These are phyloP conservation scores for Gaultheria prostrata DNA, from an alignment of 148 eudicot genomes.

Conservation along the genomic window DNA sequence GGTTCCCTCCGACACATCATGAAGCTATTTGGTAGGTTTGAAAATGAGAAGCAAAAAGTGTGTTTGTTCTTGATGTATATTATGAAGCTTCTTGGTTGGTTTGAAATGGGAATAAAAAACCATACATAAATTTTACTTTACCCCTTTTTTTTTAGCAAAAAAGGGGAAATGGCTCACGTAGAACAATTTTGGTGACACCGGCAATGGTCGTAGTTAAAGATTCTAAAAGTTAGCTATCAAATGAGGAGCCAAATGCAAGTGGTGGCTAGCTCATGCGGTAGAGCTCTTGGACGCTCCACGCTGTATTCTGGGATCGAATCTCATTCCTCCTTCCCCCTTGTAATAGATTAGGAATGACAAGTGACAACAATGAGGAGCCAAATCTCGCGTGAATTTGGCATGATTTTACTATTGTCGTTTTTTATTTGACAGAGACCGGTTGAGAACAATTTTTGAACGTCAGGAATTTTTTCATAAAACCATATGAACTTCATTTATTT, in stretches of 20 bases:
- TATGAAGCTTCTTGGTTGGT: neutral
- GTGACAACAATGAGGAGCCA: neutral
- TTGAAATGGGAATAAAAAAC: neutral
- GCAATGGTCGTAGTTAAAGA: neutral
- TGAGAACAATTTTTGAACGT: too few relatives aligned
- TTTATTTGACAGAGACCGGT: neutral
- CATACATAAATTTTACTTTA: neutral
- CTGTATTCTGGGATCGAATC: too few relatives aligned
- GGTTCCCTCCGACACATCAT: too few relatives aligned
- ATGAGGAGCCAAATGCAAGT: neutral
- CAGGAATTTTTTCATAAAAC: neutral
- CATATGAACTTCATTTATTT: neutral
- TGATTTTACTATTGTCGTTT: neutral
- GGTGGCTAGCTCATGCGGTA: too few relatives aligned
- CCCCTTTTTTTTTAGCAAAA: neutral
- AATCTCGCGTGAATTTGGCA: neutral
- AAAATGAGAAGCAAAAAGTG: neutral
- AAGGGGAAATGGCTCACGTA: neutral
- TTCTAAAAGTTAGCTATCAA: neutral
- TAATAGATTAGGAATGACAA: too few relatives aligned
- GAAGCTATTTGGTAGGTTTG: neutral
- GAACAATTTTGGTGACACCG: neutral
- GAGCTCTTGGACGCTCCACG: too few relatives aligned
- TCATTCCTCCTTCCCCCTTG: too few relatives aligned
- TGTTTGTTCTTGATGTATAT: neutral